Base-by-base conservation (phyloP, 139 green algal genomes). In the Desmodesmus armatus region DNA sequence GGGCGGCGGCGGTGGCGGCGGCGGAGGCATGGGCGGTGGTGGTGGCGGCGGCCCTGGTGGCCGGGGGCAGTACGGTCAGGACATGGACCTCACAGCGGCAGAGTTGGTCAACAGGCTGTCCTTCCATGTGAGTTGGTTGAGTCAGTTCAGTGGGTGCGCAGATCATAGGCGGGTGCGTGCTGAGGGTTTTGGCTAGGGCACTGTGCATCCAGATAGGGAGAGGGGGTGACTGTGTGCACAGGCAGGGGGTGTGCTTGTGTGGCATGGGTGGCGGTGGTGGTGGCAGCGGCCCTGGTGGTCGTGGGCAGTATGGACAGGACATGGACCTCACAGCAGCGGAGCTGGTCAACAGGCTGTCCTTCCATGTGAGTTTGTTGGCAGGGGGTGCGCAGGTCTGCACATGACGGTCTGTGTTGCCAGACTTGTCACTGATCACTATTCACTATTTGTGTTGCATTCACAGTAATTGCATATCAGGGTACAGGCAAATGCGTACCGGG, bases 51-150 rank as follows among this genome's bases (percentile, higher is more conserved):
- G 47, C 13, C 21, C 13, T 62, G 37, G 82, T 37, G 33, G 44
- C 33, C 40, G 53, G 17, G 67, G 75, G 11, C 66, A 43, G 11
- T 69, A 63, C 27, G 83, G 69, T 7, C 84, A 72, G 5, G 88
- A 95, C 84, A 40, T 96, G 44, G 93, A 96, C 86, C 63, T 93
- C 11, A 90, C 83, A 17, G 94, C 95, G 7, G 84, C 80, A 0
- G 95, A 98, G 53, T 85, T 98, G 53, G 91, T 98, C 39, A 93
- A 92, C 85, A 93, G 93, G 62, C 89, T 98, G 15, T 92, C 89
- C 0, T 89, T 93, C 73, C 90, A 94, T 82, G 92, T 92, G 35
- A 44, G 78, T 70, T n/a, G n/a, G n/a, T n/a, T n/a, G n/a, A n/a
- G n/a, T n/a, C n/a, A n/a, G n/a, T n/a, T n/a, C n/a, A n/a, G n/a